Conservation (phyloP, 768 basidiomycete species). For the Podaxis sp. region DNA sequence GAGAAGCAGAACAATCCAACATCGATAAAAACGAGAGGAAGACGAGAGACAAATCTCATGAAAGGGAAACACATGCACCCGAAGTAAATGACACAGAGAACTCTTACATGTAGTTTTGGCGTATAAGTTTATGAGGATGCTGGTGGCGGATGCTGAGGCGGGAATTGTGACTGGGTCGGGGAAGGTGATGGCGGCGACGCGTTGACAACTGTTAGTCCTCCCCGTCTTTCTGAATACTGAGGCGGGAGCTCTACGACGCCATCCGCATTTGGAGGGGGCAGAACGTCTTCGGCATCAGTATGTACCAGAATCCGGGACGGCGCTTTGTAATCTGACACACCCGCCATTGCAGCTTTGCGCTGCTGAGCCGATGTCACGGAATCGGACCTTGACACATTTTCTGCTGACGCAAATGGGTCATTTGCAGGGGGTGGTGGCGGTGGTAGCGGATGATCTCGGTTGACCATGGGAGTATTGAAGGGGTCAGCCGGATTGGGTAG, state of each 20-base stretch:
- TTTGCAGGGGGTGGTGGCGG: slow-evolving; percentile 1
- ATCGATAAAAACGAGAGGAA: background rate
- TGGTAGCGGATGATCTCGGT: slow-evolving; percentile 8
- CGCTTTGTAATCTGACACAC: slow-evolving; percentile 33
- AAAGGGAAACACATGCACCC: background rate
- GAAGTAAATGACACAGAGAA: background rate
- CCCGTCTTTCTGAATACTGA: slow-evolving; percentile 59
- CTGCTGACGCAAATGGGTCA: slow-evolving; percentile 18
- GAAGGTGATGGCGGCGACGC: slow-evolving; percentile 8
- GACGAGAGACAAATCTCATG: background rate
- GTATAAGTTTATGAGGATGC: background rate
- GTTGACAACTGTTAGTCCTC: slow-evolving; percentile 24
- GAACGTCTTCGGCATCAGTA: slow-evolving; percentile 63
- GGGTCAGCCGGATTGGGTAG: slow-evolving; percentile 22
- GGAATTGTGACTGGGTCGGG: background rate
- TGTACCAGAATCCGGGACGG: slow-evolving; percentile 64
- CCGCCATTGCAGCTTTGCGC: slow-evolving; percentile 59
- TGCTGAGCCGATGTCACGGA: slow-evolving; percentile 38
- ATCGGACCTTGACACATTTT: slow-evolving; percentile 21
- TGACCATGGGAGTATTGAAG: slow-evolving; percentile 14
- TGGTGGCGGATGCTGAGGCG: background rate
- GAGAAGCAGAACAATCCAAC: slow-evolving; percentile 2
- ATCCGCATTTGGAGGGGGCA: slow-evolving; percentile 40
- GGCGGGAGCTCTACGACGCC: slow-evolving; percentile 76
- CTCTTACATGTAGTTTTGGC: background rate